A percentile compares a stretch with the other conserved stretches of the same genome.
Evolutionary conservation across 345 rosid species (phyloP).

Genomic region (Salix brachista): DNA sequence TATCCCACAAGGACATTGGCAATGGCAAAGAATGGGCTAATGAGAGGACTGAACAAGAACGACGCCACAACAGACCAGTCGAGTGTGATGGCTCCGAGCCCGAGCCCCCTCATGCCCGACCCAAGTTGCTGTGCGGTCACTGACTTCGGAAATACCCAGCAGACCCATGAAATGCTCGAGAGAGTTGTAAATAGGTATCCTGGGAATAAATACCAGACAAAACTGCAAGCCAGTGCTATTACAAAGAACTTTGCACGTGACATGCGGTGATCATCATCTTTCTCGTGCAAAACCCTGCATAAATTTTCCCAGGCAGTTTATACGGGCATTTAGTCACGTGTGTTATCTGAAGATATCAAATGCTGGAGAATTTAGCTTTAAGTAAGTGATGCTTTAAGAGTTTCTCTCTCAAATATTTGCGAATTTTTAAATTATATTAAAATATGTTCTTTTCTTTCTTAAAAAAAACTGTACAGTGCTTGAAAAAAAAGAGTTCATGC

Average conservation of each 20-base stretch:
- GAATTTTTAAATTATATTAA: too few species aligned
- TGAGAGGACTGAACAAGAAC: slow-evolving; percentile 77
- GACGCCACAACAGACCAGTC: slow-evolving; percentile 83
- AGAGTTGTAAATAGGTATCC: slow-evolving; percentile 82
- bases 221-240: slow-evolving; percentile 67
- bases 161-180: slow-evolving; percentile 76
- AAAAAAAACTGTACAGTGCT: too few species aligned
- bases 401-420: too few species aligned
- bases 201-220: slow-evolving; percentile 66
- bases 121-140: slow-evolving; percentile 85
- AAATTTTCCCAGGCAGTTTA: neutral
- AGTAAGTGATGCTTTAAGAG: too few species aligned
- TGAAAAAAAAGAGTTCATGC: too few species aligned
- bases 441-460: too few species aligned
- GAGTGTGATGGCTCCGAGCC: slow-evolving; percentile 74
- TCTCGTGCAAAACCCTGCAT: slow-evolving; percentile 83
- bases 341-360: too few species aligned
- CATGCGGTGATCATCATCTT: slow-evolving; percentile 50
- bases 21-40: slow-evolving; percentile 84
- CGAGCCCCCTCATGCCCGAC: slow-evolving; percentile 80
- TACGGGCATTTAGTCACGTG: neutral
- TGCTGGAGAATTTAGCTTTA: too few species aligned
- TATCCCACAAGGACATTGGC: slow-evolving; percentile 59
- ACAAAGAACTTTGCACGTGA: slow-evolving; percentile 81
- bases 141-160: slow-evolving; percentile 78